Percentiles rank a stretch among this genome's conserved stretches.
phyloP scores from a whole-genome alignment of 2,329 filamentous ascomycete genomes.

The Knufia petricola region DNA sequence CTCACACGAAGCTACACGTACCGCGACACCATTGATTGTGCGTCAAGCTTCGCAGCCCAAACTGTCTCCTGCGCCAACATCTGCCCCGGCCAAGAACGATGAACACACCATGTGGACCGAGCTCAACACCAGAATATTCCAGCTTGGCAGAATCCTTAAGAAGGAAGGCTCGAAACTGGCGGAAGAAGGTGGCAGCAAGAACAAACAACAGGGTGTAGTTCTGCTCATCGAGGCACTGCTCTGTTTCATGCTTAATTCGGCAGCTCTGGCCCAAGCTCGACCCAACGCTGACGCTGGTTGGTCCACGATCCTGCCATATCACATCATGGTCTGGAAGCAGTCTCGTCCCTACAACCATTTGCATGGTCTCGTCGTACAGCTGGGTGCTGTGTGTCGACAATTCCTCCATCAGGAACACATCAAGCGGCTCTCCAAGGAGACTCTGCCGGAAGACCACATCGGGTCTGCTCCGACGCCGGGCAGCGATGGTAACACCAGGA shows the following conservation, averaged over 20 bases:
- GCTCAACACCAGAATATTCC: constrained; percentile 34
- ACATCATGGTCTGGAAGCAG: constrained; percentile 35
- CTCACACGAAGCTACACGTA: constrained; percentile 22
- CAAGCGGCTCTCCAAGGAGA: constrained; percentile 33
- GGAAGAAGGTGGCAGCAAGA: constrained; percentile 2
- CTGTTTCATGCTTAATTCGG: constrained; percentile 40
- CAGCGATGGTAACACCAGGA: constrained; percentile 32
- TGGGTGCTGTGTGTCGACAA: constrained; percentile 40
- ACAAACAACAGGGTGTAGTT: constrained; percentile 12
- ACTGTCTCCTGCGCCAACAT: constrained; percentile 16
- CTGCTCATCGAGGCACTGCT: constrained; percentile 35
- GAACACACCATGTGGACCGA: constrained; percentile 36
- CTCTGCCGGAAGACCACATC: constrained; percentile 32
- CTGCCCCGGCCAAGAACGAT: constrained; percentile 17
- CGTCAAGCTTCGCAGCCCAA: constrained; percentile 13
- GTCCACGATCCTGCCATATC: constrained; percentile 39
- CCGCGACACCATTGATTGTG: constrained; percentile 23
- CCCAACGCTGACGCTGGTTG: constrained; percentile 32
- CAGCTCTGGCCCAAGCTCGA: constrained; percentile 34
- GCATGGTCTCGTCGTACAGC: constrained; percentile 35
- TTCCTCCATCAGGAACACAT: constrained; percentile 36
- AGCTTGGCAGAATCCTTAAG: constrained; percentile 38
- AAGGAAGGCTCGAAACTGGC: constrained; percentile 30
- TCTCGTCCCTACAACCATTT: constrained; percentile 33
- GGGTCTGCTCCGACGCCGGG: constrained; percentile 33